Base-by-base conservation (phyloP, 108 stramenopile genomes). In the Aurantiochytrium sp. region DNA sequence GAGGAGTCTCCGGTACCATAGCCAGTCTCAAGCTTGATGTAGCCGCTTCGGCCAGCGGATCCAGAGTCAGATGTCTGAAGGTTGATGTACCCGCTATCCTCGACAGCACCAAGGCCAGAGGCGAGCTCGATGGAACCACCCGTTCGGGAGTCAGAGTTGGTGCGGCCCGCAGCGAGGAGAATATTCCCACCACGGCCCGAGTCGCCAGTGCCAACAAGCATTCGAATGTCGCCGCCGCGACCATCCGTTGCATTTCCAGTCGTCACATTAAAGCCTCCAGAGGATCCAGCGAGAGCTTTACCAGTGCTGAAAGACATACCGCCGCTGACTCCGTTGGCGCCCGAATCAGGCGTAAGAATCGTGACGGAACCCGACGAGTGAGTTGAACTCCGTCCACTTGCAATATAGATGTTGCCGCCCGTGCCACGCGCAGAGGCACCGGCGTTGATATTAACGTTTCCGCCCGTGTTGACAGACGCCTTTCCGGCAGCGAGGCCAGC, bases 401-500 rank as follows among this genome's bases (percentile, higher is more conserved):
- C 45, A 21, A 92, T 10, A 28, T 71, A 28, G 5, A 92, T 55
- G 5, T 29, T 16, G 19, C 92, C 92, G 5, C 92, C 92, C 6
- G 10, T 23, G 44, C 91, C 92, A 47, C 16, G 23, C 19, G 71
- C 29, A n/a, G 91, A 45, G n/a, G 47, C 87, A 6, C 92, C 92
- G 14, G 90, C 92, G 18, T 88, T 47, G 14, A 93, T 6, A 35
- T 91, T 60, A 42, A 93, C 42, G 47, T 64, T 60, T 8, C 92
- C 92, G 29, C 92, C 92, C 55, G 76, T 23, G 60, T 92, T 87
- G 89, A 44, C 90, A 23, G 28, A 16, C 18, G 60, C 53, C 16
- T 49, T 88, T n/a, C 92, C 92, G 59, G 91, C 89, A 4, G 71
- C 91, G 28, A 90, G 90, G n/a, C 92, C 92, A 51, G 91, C 92